These are phyloP conservation scores for Cryphonectria parasitica DNA, from an alignment of 2,329 filamentous ascomycete genomes.

Conservation along the genomic window DNA sequence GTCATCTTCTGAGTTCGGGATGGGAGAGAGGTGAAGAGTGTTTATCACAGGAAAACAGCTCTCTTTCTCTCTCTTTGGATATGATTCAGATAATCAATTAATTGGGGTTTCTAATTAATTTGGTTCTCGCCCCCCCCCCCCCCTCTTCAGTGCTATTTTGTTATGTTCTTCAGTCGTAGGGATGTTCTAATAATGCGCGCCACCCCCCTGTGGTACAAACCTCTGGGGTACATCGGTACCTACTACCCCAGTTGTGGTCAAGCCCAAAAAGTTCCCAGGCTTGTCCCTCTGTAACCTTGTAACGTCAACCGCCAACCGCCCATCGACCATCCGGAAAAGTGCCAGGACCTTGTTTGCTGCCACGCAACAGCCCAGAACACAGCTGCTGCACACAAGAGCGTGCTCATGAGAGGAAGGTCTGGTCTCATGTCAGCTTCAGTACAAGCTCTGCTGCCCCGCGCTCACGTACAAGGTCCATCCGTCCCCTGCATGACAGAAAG, in stretches of 20 bases:
- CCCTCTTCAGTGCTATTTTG: too few species aligned
- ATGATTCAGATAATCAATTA: too few species aligned
- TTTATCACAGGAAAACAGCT: too few species aligned
- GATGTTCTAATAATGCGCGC: neutral
- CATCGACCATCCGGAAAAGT: neutral
- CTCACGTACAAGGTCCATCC: neutral
- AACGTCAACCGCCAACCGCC: neutral
- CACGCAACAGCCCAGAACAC: neutral
- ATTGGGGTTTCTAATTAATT: too few species aligned
- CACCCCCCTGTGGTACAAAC: neutral
- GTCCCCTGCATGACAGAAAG: slow-evolving; percentile 3
- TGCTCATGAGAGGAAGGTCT: neutral
- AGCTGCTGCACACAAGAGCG: neutral
- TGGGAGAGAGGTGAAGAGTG: too few species aligned
- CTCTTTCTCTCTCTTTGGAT: too few species aligned
- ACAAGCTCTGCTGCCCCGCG: neutral
- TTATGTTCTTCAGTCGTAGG: too few species aligned
- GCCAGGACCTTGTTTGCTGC: neutral
- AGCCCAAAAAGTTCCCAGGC: slow-evolving; percentile 2
- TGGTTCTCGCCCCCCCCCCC: too few species aligned
- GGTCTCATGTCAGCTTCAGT: slow-evolving; percentile 4
- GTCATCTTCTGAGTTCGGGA: too few species aligned
- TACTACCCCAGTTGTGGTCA: slow-evolving; percentile 7
- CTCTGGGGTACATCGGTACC: neutral
- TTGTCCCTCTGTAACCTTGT: neutral